Percentiles rank a stretch among this genome's conserved stretches.
Conservation (phyloP, 2,329 filamentous ascomycete genomes). For the Penicillium nordicum region DNA sequence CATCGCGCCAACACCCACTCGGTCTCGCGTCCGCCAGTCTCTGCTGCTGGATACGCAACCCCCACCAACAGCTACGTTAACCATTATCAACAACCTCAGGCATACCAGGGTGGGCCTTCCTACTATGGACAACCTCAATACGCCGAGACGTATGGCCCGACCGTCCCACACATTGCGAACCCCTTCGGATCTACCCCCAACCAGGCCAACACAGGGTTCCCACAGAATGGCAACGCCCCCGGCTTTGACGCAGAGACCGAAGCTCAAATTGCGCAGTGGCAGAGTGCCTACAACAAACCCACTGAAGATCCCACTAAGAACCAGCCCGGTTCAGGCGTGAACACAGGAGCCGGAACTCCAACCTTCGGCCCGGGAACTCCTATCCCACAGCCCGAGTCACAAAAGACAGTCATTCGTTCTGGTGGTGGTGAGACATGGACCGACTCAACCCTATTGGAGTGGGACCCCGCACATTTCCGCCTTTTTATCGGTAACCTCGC, state of each 20-base stretch:
- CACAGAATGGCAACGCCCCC: conserved; percentile 32
- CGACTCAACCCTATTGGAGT: conserved; percentile 83
- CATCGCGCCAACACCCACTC: conserved; percentile 39
- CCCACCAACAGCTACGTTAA: conserved; percentile 43
- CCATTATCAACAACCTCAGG: conserved; percentile 41
- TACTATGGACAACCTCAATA: conserved; percentile 50
- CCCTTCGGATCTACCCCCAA: conserved; percentile 62
- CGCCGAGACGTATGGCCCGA: conserved; percentile 49
- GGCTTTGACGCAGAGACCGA: conserved; percentile 73
- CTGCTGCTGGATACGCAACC: conserved; percentile 34
- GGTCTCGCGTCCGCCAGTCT: conserved; percentile 37
- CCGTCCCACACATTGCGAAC: conserved; percentile 70
- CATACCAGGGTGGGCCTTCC: conserved; percentile 33
- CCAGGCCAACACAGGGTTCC: conserved; percentile 32
- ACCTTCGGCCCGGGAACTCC: conserved; percentile 44
- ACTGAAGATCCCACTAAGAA: conserved; percentile 21
- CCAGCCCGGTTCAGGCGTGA: conserved; percentile 38
- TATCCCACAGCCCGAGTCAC: conserved; percentile 44
- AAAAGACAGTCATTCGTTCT: conserved; percentile 82
- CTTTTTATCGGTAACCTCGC: conserved; percentile 96
- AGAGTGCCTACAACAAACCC: conserved; percentile 73
- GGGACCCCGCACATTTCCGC: conserved; percentile 91
- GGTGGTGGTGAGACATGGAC: conserved; percentile 93
- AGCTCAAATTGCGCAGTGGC: conserved; percentile 91
- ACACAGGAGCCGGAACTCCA: conserved; percentile 29